Evolutionary conservation across 805 yeast genomes (phyloP).

Genomic region (Wickerhamiella nectarea): DNA sequence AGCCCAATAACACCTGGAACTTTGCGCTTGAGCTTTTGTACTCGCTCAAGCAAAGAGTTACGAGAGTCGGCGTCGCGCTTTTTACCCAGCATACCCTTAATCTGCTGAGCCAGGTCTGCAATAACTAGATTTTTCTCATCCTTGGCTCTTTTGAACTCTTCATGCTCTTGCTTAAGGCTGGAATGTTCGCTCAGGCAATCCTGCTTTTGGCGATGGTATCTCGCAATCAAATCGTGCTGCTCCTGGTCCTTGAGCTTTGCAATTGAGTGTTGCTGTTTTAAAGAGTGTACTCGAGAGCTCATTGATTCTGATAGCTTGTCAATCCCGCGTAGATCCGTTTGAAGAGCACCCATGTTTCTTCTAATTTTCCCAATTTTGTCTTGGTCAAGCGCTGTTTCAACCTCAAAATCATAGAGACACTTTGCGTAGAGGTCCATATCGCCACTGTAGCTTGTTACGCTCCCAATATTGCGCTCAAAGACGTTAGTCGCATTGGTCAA

Average conservation of each 20-base stretch:
- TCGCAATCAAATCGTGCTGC: constrained; percentile 3
- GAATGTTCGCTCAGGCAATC: constrained; percentile 12
- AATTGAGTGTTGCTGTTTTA: constrained; percentile 2
- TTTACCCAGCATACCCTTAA: constrained; percentile 62
- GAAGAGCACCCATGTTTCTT: constrained; percentile 8
- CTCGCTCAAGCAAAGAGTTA: constrained; percentile 55
- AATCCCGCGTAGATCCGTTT: constrained; percentile 9
- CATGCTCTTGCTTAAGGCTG: constrained; percentile 19
- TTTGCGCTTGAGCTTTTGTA: constrained; percentile 51
- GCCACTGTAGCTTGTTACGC: not conserved
- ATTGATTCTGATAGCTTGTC: constrained; percentile 5
- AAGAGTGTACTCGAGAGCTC: not conserved
- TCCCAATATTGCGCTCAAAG: not conserved
- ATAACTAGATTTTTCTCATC: constrained; percentile 41
- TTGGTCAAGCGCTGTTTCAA: constrained; percentile 11
- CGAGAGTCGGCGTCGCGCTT: constrained; percentile 67
- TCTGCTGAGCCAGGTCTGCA: constrained; percentile 41
- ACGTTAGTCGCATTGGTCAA: constrained; percentile 12
- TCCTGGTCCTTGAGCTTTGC: constrained; percentile 4
- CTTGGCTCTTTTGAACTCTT: constrained; percentile 1
- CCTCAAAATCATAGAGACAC: constrained; percentile 8
- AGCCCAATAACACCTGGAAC: constrained; percentile 78
- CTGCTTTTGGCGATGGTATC: not conserved
- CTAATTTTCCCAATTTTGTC: constrained; percentile 14
- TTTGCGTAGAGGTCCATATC: constrained; percentile 8